Conservation (phyloP, 2,329 filamentous ascomycete genomes). For the Cryphonectria radicalis region DNA sequence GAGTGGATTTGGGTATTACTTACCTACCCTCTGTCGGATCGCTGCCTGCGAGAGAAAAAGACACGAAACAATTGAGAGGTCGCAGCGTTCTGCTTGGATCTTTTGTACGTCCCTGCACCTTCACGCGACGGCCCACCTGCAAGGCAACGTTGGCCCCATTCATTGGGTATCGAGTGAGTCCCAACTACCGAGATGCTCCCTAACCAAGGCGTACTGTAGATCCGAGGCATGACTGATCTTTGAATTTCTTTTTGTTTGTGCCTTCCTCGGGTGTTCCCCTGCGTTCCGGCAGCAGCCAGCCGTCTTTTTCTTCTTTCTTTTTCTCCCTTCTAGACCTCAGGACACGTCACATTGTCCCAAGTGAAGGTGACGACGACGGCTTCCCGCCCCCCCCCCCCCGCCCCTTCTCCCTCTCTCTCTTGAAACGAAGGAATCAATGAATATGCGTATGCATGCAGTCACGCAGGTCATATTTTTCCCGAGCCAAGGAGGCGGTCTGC, state of each 20-base stretch:
- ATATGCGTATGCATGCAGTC: background rate
- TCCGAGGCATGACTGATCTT: constrained; percentile 14
- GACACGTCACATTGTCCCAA: background rate
- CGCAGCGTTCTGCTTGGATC: constrained; percentile 12
- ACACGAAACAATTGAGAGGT: constrained; percentile 7
- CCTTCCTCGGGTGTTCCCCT: background rate
- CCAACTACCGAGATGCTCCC: background rate
- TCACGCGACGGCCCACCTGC: background rate
- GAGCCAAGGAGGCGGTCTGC: constrained; percentile 2
- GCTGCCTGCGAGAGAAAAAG: constrained; percentile 2
- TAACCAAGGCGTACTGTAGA: background rate
- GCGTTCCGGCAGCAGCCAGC: constrained; percentile 18
- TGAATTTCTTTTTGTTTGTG: background rate
- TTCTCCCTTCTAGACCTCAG: background rate
- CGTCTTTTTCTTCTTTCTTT: background rate
- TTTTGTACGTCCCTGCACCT: constrained; percentile 11
- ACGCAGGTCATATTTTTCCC: constrained; percentile 11
- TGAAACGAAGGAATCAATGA: background rate
- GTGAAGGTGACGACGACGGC: constrained; percentile 7
- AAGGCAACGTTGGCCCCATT: background rate
- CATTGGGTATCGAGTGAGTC: background rate
- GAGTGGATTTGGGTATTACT: background rate
- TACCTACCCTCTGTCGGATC: background rate
- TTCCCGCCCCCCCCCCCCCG: background rate
- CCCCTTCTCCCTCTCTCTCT: background rate